Percentiles rank a stretch among this genome's conserved stretches.
phyloP scores from a whole-genome alignment of 306 rosid genomes.

The Rubus idaeus region DNA sequence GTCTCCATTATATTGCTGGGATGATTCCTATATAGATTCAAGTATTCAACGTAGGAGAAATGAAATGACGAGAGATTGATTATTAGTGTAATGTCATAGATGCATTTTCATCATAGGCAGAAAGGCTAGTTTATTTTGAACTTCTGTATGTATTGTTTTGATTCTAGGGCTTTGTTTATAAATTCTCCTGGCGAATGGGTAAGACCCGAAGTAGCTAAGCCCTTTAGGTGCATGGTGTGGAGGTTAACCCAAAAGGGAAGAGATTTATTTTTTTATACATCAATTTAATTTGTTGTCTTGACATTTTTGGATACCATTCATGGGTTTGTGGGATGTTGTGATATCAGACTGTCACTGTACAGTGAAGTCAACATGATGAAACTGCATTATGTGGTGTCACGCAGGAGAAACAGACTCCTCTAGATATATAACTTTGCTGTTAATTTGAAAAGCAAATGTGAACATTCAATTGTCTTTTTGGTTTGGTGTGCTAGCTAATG shows the following conservation, averaged over 20 bases:
- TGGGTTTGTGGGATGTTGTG: background rate
- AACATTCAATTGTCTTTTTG: background rate
- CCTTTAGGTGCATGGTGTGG: background rate
- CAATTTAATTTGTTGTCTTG: no score
- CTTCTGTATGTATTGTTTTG: background rate
- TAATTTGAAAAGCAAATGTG: background rate
- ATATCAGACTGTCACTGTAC: background rate
- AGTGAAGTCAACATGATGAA: background rate
- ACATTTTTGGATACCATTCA: background rate
- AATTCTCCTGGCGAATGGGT: background rate
- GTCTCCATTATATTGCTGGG: background rate
- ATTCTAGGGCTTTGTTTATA: background rate
- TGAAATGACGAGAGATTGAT: background rate
- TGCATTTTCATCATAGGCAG: background rate
- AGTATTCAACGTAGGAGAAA: background rate
- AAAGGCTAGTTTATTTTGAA: background rate
- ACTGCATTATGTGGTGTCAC: background rate
- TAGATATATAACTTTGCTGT: background rate
- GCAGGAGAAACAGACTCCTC: background rate
- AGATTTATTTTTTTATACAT: background rate
- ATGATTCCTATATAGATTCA: background rate
- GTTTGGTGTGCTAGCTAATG: conserved; percentile 16
- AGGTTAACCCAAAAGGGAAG: background rate
- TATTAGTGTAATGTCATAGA: background rate
- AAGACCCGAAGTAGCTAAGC: background rate